These are phyloP conservation scores for Phytopythium delawarense DNA, from an alignment of 352 stramenopile genomes.

Conservation along the genomic window DNA sequence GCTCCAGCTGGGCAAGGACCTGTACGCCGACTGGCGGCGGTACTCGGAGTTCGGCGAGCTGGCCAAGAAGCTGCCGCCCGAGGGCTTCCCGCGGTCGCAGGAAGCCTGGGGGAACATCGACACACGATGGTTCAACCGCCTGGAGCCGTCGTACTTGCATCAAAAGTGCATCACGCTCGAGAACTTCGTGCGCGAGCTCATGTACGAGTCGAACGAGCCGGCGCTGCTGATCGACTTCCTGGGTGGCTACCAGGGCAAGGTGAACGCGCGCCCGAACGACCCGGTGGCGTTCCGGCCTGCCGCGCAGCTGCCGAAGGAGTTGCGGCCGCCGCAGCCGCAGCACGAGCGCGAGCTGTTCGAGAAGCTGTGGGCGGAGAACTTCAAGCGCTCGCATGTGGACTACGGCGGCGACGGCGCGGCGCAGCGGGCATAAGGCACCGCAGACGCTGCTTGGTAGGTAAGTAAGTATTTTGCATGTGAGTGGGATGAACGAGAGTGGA, in stretches of 20 bases:
- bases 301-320: conserved; percentile 79
- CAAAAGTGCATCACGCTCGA: conserved; percentile 87
- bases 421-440: conserved; percentile 3
- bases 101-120: conserved; percentile 73
- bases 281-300: conserved; percentile 55
- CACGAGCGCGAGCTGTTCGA: conserved; percentile 95
- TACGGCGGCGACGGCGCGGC: conserved; percentile 31
- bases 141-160: conserved; percentile 84
- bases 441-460: not conserved
- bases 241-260: conserved; percentile 67
- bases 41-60: conserved; percentile 88
- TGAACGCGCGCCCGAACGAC: conserved; percentile 72
- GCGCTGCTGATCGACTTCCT: conserved; percentile 77
- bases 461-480: conserved; percentile 14
- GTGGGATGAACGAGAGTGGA: not conserved
- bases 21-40: conserved; percentile 83
- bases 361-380: conserved; percentile 97
- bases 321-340: conserved; percentile 90
- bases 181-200: conserved; percentile 86
- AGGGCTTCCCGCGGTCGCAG: conserved; percentile 57
- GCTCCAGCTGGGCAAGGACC: conserved; percentile 81
- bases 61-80: conserved; percentile 65
- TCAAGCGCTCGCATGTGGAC: conserved; percentile 87
- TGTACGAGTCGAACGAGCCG: conserved; percentile 85
- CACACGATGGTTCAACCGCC: conserved; percentile 84